These are phyloP conservation scores for Hanseniaspora gamundiae DNA, from an alignment of 1,139 yeast genomes.

Conservation along the genomic window DNA sequence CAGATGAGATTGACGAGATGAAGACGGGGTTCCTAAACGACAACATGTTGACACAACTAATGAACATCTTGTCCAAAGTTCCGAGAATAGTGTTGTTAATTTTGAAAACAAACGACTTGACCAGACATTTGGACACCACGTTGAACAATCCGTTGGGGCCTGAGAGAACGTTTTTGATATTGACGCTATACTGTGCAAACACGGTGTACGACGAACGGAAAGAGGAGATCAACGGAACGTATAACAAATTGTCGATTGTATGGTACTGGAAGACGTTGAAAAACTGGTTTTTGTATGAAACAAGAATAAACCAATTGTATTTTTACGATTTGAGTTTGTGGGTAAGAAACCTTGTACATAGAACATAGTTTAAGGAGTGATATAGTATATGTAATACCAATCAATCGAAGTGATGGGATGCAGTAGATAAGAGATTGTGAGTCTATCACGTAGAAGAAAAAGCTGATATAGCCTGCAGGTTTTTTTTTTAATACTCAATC, in stretches of 20 bases:
- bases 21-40: slow-evolving; percentile 41
- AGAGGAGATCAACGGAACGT: slow-evolving; percentile 29
- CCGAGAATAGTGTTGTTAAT: slow-evolving; percentile 81
- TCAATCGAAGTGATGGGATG: slow-evolving; percentile 6
- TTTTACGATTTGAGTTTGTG: slow-evolving; percentile 39
- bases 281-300: slow-evolving; percentile 44
- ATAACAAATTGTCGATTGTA: slow-evolving; percentile 29
- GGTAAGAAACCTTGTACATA: slow-evolving; percentile 17
- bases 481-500: no score
- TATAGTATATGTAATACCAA: neutral
- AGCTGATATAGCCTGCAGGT: no score
- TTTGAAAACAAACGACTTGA: slow-evolving; percentile 86
- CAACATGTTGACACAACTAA: slow-evolving; percentile 51
- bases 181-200: slow-evolving; percentile 82
- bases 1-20: slow-evolving; percentile 52
- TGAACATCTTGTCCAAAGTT: slow-evolving; percentile 66
- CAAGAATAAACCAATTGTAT: slow-evolving; percentile 39
- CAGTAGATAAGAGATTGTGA: no score
- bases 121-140: slow-evolving; percentile 76
- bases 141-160: slow-evolving; percentile 77
- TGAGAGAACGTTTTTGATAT: slow-evolving; percentile 73
- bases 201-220: slow-evolving; percentile 60
- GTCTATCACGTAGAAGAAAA: no score
- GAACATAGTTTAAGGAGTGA: neutral
- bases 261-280: slow-evolving; percentile 29